A percentile compares a stretch with the other conserved stretches of the same genome.
Conservation (phyloP, 116 monocot species). For the Cymodocea nodosa region DNA sequence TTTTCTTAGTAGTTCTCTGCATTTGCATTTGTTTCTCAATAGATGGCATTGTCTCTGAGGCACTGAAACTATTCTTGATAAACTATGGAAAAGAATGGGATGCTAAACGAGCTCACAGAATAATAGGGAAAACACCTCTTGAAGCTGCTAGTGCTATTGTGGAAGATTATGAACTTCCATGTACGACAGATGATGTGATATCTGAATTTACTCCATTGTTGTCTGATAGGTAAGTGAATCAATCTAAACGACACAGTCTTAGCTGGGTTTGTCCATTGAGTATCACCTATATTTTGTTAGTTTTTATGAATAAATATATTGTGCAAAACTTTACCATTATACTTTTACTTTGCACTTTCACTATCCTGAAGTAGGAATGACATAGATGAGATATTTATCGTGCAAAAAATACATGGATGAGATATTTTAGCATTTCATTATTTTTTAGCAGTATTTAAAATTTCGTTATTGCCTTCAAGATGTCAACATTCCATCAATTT, state of each 20-base stretch:
- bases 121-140: conserved; percentile 71
- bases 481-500: background rate
- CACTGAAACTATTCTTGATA: conserved; percentile 43
- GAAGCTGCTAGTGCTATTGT: conserved; percentile 65
- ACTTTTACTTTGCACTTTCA: too few species aligned
- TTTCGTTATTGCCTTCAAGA: background rate
- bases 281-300: too few species aligned
- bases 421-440: too few species aligned
- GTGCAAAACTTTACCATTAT: too few species aligned
- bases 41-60: conserved; percentile 70
- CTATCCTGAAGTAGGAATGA: too few species aligned
- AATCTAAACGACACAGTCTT: background rate
- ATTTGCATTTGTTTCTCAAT: conserved; percentile 6
- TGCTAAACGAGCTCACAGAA: conserved; percentile 30
- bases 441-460: background rate
- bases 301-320: too few species aligned
- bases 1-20: background rate
- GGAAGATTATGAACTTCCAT: conserved; percentile 70
- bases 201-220: conserved; percentile 57
- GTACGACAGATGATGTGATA: conserved; percentile 52
- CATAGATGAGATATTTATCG: too few species aligned
- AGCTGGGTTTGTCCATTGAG: background rate
- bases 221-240: conserved; percentile 36
- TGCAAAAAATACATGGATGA: too few species aligned
- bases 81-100: conserved; percentile 82